phyloP scores from a whole-genome alignment of 768 basidiomycete genomes.

The Rhizopogon rudus region DNA sequence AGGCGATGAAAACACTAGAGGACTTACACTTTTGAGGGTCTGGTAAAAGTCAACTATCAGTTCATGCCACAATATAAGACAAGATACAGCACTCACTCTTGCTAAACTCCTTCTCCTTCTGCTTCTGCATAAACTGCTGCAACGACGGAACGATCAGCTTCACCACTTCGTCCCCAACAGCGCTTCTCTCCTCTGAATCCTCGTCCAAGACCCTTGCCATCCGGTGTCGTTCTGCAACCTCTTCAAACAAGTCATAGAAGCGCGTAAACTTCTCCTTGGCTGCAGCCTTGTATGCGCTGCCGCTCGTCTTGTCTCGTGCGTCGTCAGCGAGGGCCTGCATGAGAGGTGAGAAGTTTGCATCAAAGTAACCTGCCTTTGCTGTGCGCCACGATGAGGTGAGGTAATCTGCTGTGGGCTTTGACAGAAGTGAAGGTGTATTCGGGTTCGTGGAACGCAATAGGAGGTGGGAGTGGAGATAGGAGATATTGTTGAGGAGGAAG shows the following conservation, averaged over 20 bases:
- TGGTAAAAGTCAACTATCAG: constrained; percentile 10
- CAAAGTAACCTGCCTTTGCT: constrained; percentile 81
- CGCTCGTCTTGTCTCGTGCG: constrained; percentile 41
- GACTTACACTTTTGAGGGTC: constrained; percentile 51
- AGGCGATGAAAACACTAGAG: background rate
- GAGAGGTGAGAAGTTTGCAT: constrained; percentile 74
- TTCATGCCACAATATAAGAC: constrained; percentile 2
- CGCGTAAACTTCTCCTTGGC: constrained; percentile 80
- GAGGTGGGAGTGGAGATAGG: constrained; percentile 60
- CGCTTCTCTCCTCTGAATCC: constrained; percentile 53
- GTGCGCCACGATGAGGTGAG: constrained; percentile 71
- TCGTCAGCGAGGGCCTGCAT: constrained; percentile 58
- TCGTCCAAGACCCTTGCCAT: constrained; percentile 67
- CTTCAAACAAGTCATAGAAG: constrained; percentile 79
- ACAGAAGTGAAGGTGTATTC: constrained; percentile 45
- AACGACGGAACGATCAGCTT: constrained; percentile 74
- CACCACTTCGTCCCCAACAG: constrained; percentile 67
- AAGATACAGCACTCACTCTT: constrained; percentile 51
- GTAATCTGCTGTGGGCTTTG: constrained; percentile 54
- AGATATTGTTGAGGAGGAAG: constrained; percentile 77
- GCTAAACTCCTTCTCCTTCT: constrained; percentile 78
- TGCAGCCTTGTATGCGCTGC: constrained; percentile 43
- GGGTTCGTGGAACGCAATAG: constrained; percentile 47
- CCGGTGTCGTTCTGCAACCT: constrained; percentile 71
- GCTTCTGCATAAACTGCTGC: constrained; percentile 69